Evolutionary conservation across 257 asterid genomes (phyloP).

Genomic region (Rauvolfia tetraphylla): DNA sequence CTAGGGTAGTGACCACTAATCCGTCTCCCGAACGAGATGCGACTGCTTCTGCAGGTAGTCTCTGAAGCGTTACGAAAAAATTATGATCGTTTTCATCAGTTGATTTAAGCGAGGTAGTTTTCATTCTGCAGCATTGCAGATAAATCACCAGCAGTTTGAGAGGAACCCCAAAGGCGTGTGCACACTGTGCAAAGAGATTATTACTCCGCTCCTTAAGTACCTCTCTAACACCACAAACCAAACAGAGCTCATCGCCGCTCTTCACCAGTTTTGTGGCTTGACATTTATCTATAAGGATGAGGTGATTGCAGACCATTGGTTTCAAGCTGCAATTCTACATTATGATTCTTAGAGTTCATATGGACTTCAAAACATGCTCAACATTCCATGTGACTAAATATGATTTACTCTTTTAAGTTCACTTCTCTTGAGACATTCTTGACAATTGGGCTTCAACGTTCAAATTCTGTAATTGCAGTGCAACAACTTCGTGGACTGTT

Average conservation of each 20-base stretch:
- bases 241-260: conserved; percentile 46
- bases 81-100: neutral
- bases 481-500: conserved; percentile 66
- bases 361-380: neutral
- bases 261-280: conserved; percentile 66
- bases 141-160: conserved; percentile 27
- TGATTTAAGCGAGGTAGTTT: conserved; percentile 13
- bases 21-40: conserved; percentile 11
- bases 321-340: neutral
- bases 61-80: neutral
- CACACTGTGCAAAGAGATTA: conserved; percentile 57
- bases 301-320: conserved; percentile 31
- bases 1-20: conserved; percentile 45
- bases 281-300: conserved; percentile 54
- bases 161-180: conserved; percentile 45
- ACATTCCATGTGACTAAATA: neutral
- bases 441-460: neutral
- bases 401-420: neutral
- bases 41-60: conserved; percentile 35
- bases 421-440: neutral
- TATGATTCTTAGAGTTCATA: neutral
- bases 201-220: conserved; percentile 53
- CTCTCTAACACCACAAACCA: conserved; percentile 58
- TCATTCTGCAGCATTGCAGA: conserved; percentile 36
- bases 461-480: conserved; percentile 49